A percentile compares a stretch with the other conserved stretches of the same genome.
Conservation (phyloP, 2,329 filamentous ascomycete species). For the Rhynchosporium secalis region DNA sequence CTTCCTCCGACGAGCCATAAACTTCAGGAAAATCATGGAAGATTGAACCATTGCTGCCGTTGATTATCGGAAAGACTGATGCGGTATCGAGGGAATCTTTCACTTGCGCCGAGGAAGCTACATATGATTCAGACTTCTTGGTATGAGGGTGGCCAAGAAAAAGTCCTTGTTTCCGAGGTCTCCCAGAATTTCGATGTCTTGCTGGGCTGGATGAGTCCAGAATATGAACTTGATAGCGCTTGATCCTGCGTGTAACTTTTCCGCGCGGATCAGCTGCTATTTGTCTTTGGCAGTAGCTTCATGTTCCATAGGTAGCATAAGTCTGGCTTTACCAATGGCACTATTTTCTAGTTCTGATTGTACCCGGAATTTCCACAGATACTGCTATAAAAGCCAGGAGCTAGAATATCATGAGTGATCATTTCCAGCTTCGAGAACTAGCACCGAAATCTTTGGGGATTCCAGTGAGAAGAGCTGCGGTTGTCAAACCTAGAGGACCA, state of each 20-base stretch:
- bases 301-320: too few species aligned
- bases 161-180: slow-evolving; percentile 45
- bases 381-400: slow-evolving; percentile 3
- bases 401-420: slow-evolving; percentile 17
- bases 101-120: slow-evolving; percentile 3
- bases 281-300: neutral
- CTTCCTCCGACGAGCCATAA: neutral
- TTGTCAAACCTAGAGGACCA: slow-evolving; percentile 3
- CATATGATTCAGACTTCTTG: slow-evolving; percentile 40
- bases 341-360: neutral
- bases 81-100: slow-evolving; percentile 1
- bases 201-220: slow-evolving; percentile 25
- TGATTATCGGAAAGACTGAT: neutral
- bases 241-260: slow-evolving; percentile 40
- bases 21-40: neutral
- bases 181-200: slow-evolving; percentile 43
- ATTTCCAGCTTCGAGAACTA: slow-evolving; percentile 16
- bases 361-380: neutral
- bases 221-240: slow-evolving; percentile 42
- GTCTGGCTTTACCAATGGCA: neutral
- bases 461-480: neutral
- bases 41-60: neutral
- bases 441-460: slow-evolving; percentile 2
- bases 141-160: slow-evolving; percentile 42
- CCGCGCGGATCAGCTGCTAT: slow-evolving; percentile 35